Base-by-base conservation (phyloP, 1,284 basidiomycete species). In the Pulveroboletus sp. region DNA sequence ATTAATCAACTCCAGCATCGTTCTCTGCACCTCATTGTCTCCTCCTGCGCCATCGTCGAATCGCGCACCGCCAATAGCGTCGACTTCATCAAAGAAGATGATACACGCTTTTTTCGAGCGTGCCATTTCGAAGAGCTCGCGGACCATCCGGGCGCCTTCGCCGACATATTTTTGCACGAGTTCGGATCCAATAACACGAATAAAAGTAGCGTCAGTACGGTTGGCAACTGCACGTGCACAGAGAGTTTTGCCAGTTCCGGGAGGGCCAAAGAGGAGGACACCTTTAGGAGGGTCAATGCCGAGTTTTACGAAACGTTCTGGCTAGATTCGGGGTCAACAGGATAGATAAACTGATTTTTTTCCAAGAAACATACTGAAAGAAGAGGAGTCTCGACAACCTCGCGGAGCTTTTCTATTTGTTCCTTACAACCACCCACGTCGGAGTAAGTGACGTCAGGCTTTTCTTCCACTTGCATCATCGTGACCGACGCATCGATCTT, bases 381-480 rank as follows among this genome's bases (percentile, higher is more conserved):
- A 49, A 99, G 78, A n/a, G 97, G 97, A 4, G 94, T 92, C 77
- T 99, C 97, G 31, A 99, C 97, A 39, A 99, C 97, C 77, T 99
- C 97, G 47, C 96, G 84, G 45, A 99, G 82, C 79, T 99, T 99
- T 80, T 99, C 97, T 66, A 99, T 99, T 76, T 99, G 97, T 74
- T 99, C 97, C 77, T 99, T 99, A 79, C 97, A 98, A 11, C 97
- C 97, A 64, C 97, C 97, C 54, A 99, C 85, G 69, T 99, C 97
- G 11, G 95, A 94, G 73, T 99, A 99, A 3, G 96, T 98, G 48
- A 99, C 94, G 68, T 98, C 96, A 2, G 96, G 96, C 74, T 98
- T 96, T 77, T 99, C 96, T 74, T 99, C 96, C 44, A 99, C 96
- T 76, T 99, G 96, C 97, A 99, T 99, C 96, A 99, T 98, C 17